Evolutionary conservation across 352 stramenopile genomes (phyloP).

Genomic region (Phytophthora syringae): DNA sequence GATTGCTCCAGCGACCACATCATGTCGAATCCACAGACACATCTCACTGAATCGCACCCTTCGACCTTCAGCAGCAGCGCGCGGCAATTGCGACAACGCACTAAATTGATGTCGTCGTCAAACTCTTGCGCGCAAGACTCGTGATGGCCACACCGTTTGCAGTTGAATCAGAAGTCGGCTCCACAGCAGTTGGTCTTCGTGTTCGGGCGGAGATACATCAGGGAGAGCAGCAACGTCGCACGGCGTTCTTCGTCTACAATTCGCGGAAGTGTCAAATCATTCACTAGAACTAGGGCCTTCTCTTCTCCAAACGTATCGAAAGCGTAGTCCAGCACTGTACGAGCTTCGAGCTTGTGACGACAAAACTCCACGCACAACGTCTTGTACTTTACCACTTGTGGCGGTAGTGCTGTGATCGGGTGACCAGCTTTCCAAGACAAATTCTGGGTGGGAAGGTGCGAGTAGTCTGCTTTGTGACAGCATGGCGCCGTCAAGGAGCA

Average conservation of each 20-base stretch:
- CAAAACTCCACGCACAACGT: constrained; percentile 28
- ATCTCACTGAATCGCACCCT: constrained; percentile 56
- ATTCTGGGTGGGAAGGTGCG: constrained; percentile 34
- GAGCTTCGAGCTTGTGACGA: constrained; percentile 22
- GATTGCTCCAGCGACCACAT: constrained; percentile 38
- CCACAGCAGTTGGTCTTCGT: constrained; percentile 48
- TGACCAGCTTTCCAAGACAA: neutral
- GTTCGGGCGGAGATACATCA: constrained; percentile 35
- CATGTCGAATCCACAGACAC: constrained; percentile 55
- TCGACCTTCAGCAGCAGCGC: constrained; percentile 55
- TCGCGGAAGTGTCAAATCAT: constrained; percentile 17
- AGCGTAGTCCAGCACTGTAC: constrained; percentile 26
- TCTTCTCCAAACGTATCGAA: constrained; percentile 28
- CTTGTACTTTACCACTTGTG: constrained; percentile 20
- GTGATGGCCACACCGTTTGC: constrained; percentile 50
- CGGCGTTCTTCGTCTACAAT: constrained; percentile 53
- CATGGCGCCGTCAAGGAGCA: constrained; percentile 36
- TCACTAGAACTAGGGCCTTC: constrained; percentile 13
- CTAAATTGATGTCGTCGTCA: constrained; percentile 34
- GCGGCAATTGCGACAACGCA: constrained; percentile 52
- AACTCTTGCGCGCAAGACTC: constrained; percentile 28
- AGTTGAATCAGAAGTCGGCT: constrained; percentile 59
- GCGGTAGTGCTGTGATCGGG: constrained; percentile 14
- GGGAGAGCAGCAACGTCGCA: constrained; percentile 45
- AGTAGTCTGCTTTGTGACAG: constrained; percentile 44